phyloP scores from a whole-genome alignment of 768 basidiomycete genomes.

The Clitopilus hobsonii region DNA sequence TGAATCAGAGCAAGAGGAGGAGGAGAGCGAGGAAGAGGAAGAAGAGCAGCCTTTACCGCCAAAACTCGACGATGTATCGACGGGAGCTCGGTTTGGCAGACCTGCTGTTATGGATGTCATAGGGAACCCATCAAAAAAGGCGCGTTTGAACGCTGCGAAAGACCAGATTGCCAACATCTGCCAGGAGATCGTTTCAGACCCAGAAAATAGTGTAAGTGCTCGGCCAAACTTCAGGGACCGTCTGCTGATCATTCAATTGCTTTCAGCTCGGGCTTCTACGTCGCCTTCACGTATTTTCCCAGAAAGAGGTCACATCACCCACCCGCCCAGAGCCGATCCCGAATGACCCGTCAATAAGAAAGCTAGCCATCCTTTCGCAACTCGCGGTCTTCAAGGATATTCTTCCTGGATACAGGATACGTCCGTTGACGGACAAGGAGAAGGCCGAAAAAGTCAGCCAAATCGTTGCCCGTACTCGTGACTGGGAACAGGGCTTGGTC shows the following conservation, averaged over 20 bases:
- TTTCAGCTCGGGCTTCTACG: constrained; percentile 80
- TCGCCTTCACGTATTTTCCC: constrained; percentile 86
- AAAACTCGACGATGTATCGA: constrained; percentile 65
- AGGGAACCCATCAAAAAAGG: constrained; percentile 56
- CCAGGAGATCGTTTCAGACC: constrained; percentile 91
- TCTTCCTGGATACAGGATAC: constrained; percentile 94
- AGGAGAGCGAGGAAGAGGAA: constrained; percentile 14
- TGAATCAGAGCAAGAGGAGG: background rate
- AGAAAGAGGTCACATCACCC: constrained; percentile 65
- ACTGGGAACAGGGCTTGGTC: constrained; percentile 95
- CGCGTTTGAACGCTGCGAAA: constrained; percentile 72
- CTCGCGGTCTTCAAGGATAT: constrained; percentile 95
- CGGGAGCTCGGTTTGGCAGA: constrained; percentile 86
- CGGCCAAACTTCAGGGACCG: background rate
- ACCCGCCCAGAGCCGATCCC: constrained; percentile 63
- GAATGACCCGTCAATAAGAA: constrained; percentile 82
- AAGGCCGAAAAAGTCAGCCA: constrained; percentile 93
- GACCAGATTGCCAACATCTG: constrained; percentile 93
- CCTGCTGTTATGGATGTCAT: constrained; percentile 73
- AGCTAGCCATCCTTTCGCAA: constrained; percentile 85
- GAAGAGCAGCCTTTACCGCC: constrained; percentile 24
- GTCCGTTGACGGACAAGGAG: constrained; percentile 84
- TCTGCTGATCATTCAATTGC: constrained; percentile 1
- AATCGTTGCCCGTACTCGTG: constrained; percentile 82
- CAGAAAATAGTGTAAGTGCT: constrained; percentile 83